Conservation (phyloP, 148 eudicot species). For the Rhododendron mucronatum region DNA sequence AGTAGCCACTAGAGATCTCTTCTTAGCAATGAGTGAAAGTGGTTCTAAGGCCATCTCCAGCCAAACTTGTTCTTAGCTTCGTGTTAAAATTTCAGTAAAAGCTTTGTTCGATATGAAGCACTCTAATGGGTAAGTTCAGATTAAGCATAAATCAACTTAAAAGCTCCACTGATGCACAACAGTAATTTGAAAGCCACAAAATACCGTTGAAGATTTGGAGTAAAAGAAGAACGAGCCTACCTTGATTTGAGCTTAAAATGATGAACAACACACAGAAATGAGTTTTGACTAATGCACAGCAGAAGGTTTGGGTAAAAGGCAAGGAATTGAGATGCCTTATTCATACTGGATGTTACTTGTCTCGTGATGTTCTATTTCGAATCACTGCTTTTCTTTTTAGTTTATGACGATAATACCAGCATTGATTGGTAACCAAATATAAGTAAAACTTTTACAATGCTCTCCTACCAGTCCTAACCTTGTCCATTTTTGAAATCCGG, state of each 20-base stretch:
- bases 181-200: background rate
- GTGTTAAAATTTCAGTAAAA: background rate
- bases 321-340: background rate
- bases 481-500: slow-evolving; percentile 33
- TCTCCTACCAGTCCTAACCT: background rate
- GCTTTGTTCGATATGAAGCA: background rate
- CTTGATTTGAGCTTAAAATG: too few species aligned
- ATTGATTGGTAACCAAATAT: background rate
- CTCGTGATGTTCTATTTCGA: background rate
- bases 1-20: background rate
- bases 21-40: background rate
- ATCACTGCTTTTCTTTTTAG: background rate
- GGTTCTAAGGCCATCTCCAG: background rate
- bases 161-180: background rate
- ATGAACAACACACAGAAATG: background rate
- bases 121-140: background rate
- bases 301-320: background rate
- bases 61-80: background rate
- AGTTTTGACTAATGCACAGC: too few species aligned
- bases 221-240: too few species aligned
- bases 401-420: background rate
- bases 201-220: background rate
- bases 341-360: background rate
- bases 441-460: background rate
- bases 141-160: too few species aligned